Evolutionary conservation across 2,329 filamentous ascomycete species (phyloP).

Genomic region (Microcyclosporella mali): DNA sequence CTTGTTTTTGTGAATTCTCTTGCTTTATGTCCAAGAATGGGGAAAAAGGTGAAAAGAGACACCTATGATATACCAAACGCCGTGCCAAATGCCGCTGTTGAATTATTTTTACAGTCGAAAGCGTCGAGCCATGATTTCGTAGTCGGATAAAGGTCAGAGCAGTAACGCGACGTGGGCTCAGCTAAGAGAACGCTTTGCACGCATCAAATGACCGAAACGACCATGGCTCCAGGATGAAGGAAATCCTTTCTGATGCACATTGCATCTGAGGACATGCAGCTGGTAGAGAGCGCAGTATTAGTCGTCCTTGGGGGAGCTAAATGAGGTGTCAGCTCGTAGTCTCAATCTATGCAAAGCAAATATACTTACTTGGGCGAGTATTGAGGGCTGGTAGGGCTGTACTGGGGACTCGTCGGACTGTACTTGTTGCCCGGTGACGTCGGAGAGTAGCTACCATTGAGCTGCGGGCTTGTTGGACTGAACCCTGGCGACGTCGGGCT

Average conservation of each 20-base stretch:
- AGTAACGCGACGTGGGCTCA: slow-evolving; percentile 27
- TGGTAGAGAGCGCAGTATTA: slow-evolving; percentile 6
- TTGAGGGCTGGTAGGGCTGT: slow-evolving; percentile 47
- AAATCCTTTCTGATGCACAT: not conserved
- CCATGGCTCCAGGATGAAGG: not conserved
- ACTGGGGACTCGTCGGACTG: slow-evolving; percentile 24
- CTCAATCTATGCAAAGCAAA: not conserved
- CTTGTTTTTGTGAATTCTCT: slow-evolving; percentile 9
- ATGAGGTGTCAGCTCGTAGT: not conserved
- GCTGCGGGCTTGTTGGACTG: slow-evolving; percentile 27
- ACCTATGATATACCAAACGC: slow-evolving; percentile 10
- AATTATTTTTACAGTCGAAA: slow-evolving; percentile 17
- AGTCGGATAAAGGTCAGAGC: slow-evolving; percentile 1
- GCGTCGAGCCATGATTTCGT: slow-evolving; percentile 2
- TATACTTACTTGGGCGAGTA: slow-evolving; percentile 44
- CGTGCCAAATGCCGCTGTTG: slow-evolving; percentile 15
- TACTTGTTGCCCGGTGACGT: slow-evolving; percentile 20
- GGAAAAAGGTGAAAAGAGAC: slow-evolving; percentile 1
- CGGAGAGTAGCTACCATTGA: slow-evolving; percentile 26
- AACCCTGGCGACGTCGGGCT: slow-evolving; percentile 53
- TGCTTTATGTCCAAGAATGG: slow-evolving; percentile 19
- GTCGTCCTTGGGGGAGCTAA: slow-evolving; percentile 28
- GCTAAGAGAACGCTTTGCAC: slow-evolving; percentile 28
- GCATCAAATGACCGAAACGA: not conserved
- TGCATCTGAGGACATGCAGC: slow-evolving; percentile 9